Evolutionary conservation across 768 basidiomycete species (phyloP), one percentile per base, ranked within the genome.

Genomic region (Lentinula sp.): DNA sequence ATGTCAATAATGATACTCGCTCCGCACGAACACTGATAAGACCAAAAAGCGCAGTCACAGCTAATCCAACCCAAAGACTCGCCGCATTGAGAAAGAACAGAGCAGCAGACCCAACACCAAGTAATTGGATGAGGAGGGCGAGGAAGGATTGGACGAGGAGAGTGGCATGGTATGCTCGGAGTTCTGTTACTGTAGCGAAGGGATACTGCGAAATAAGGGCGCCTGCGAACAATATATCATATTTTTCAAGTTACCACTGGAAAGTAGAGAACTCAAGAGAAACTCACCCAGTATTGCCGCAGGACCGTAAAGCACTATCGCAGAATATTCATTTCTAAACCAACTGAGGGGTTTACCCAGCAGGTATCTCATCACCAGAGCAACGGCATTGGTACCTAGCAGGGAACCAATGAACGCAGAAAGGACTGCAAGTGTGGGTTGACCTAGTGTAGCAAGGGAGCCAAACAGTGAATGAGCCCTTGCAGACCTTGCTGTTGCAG

Each of bases 341-440:
- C 95, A 98, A 66, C 89, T 90, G 83, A 96, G 83, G 0, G 84
- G 80, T 71, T 83, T 88, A 7, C 82, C 79, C 21, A 93, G 70
- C 0, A 84, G 80, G 4, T 70, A 69, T 31, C 73, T 70, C 85
- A 96, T 88, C 11, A 91, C 61, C 1, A 84, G 68, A 0, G 95
- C 96, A 0, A 91, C 79, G 1, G 80, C 61, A 64, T 96, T 95
- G 0, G 91, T 85, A 0, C 78, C 75, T 1, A 88, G 55, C 3
- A 92, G 35, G 0, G 86, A 82, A 0, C 86, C 87, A 2, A 84
- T 48, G 9, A 65, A 49, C 2, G 84, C 84, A 3, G 73, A 70
- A 37, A 77, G 16, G 4, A 89, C 76, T 1, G 86, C 85, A 0
- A 77, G 63, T 8, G 78, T 57, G 11, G 85, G 85, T 21, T 77